These are phyloP conservation scores for Nicotiana sylvestris DNA, from an alignment of 257 asterid genomes.

Conservation along the genomic window DNA sequence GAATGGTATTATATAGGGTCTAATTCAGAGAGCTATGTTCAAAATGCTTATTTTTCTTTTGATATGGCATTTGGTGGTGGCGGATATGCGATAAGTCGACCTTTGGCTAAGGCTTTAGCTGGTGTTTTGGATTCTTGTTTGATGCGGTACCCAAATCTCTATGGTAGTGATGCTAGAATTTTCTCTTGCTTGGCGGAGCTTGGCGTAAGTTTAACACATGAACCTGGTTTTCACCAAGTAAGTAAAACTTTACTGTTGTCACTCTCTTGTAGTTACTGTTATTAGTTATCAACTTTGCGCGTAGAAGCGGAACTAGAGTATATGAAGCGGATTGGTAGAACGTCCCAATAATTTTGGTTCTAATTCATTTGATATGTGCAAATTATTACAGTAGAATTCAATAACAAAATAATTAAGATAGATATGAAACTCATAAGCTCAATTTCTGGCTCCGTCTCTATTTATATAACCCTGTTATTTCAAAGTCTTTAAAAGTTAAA, in stretches of 20 bases:
- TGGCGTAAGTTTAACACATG: constrained; percentile 62
- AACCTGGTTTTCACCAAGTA: constrained; percentile 84
- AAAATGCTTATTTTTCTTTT: constrained; percentile 57
- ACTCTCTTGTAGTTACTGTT: not conserved
- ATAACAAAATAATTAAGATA: no score
- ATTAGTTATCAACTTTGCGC: not conserved
- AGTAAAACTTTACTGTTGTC: not conserved
- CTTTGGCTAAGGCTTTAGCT: constrained; percentile 57
- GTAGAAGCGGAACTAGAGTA: no score
- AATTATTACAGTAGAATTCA: no score
- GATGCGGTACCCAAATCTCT: constrained; percentile 54
- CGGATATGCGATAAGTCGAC: constrained; percentile 66
- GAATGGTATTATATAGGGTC: constrained; percentile 60
- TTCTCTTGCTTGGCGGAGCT: constrained; percentile 73
- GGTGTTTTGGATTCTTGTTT: constrained; percentile 63
- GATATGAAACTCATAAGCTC: no score
- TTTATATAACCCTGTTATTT: not conserved
- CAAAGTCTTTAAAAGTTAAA: not conserved
- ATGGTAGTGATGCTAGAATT: constrained; percentile 78
- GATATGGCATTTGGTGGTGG: constrained; percentile 87
- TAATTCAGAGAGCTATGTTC: constrained; percentile 67
- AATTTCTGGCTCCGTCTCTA: no score
- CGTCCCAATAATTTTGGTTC: no score
- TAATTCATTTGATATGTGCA: no score
- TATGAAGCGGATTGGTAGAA: no score